These are phyloP conservation scores for Pulveroboletus sp. DNA, from an alignment of 768 basidiomycete species.

Conservation along the genomic window DNA sequence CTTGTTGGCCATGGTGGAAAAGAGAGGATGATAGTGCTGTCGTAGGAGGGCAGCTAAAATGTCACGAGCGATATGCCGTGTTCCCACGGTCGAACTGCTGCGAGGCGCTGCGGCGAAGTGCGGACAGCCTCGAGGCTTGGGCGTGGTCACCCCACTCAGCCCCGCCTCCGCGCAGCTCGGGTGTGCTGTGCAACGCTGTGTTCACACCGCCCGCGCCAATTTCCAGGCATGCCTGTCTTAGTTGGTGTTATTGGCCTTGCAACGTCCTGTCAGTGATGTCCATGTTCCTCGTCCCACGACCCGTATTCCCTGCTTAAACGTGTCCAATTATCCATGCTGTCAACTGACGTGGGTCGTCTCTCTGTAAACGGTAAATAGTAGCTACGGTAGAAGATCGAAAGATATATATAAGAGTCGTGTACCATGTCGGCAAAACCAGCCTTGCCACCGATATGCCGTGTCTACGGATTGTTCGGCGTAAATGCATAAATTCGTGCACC, in stretches of 20 bases:
- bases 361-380: slow-evolving; percentile 27
- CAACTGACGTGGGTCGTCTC: slow-evolving; percentile 12
- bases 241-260: no score
- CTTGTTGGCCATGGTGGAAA: slow-evolving; percentile 60
- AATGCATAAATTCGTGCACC: slow-evolving; percentile 56
- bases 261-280: no score
- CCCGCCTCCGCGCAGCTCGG: neutral
- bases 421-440: slow-evolving; percentile 1
- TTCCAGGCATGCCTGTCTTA: slow-evolving; percentile 15
- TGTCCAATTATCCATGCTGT: slow-evolving; percentile 21
- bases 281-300: neutral
- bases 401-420: slow-evolving; percentile 18
- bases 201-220: slow-evolving; percentile 3
- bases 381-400: slow-evolving; percentile 28
- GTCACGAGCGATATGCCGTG: slow-evolving; percentile 5
- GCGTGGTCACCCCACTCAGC: slow-evolving; percentile 9
- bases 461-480: slow-evolving; percentile 37
- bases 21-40: slow-evolving; percentile 3
- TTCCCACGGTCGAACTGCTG: slow-evolving; percentile 19
- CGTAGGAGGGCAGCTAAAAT: no score
- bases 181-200: slow-evolving; percentile 12
- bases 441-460: slow-evolving; percentile 20
- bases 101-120: neutral
- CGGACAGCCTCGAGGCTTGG: slow-evolving; percentile 17
- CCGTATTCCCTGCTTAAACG: neutral